Evolutionary conservation across 2,329 filamentous ascomycete genomes (phyloP).

Genomic region (Myrmaecium sp.): DNA sequence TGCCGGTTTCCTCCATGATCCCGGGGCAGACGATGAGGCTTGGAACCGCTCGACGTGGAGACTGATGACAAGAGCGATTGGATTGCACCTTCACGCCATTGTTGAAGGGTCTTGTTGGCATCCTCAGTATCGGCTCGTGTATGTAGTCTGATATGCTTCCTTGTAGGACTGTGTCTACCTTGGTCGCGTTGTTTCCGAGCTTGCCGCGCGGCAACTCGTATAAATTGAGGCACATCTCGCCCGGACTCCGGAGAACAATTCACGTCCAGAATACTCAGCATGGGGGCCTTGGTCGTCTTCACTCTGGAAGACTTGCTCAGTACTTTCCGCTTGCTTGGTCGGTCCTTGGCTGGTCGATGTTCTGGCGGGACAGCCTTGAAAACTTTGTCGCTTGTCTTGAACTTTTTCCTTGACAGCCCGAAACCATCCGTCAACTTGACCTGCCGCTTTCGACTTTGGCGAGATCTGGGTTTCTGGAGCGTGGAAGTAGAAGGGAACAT

Average conservation of each 20-base stretch:
- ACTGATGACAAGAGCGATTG: no score
- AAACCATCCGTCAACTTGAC: slow-evolving; percentile 21
- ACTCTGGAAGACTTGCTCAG: slow-evolving; percentile 5
- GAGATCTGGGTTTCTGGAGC: slow-evolving; percentile 9
- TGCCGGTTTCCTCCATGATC: no score
- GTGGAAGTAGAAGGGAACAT: slow-evolving; percentile 16
- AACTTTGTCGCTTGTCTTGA: no score
- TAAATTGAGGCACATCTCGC: slow-evolving; percentile 32
- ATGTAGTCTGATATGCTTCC: slow-evolving; percentile 35
- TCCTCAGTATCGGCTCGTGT: slow-evolving; percentile 38
- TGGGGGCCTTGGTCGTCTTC: slow-evolving; percentile 8
- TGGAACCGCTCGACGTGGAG: no score
- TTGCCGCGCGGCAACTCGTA: slow-evolving; percentile 37
- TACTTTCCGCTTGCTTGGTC: slow-evolving; percentile 1
- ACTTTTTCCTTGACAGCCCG: slow-evolving; percentile 8
- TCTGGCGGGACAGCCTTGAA: no score
- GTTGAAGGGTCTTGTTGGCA: slow-evolving; percentile 29
- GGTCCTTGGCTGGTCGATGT: no score
- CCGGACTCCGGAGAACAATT: background rate
- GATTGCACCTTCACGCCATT: slow-evolving; percentile 35
- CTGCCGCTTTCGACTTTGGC: slow-evolving; percentile 15
- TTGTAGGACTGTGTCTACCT: slow-evolving; percentile 33
- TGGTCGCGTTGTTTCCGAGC: slow-evolving; percentile 29
- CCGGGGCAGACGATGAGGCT: no score
- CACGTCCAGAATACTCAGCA: slow-evolving; percentile 36